phyloP scores from a whole-genome alignment of 139 green algal species.

The Chlamydomonas sphaeroides region DNA sequence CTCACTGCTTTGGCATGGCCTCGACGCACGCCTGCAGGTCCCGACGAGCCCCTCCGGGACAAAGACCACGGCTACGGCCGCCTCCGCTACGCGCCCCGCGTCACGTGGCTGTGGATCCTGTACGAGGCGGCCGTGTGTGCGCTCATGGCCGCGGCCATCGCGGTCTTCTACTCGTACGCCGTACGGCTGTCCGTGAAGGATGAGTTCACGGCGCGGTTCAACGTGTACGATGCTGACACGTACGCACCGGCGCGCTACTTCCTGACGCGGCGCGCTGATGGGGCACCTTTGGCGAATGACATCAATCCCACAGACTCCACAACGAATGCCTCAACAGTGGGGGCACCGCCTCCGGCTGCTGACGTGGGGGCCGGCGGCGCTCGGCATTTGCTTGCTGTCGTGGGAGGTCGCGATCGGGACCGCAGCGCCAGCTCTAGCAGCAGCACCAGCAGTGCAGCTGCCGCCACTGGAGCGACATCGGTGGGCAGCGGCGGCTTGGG shows the following conservation, averaged over 20 bases:
- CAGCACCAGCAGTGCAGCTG: too few relatives aligned
- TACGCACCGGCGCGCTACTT: constrained; percentile 17
- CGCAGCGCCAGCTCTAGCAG: too few relatives aligned
- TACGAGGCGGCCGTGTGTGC: not conserved
- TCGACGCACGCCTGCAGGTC: too few relatives aligned
- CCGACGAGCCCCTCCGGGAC: too few relatives aligned
- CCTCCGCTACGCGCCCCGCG: constrained; percentile 10
- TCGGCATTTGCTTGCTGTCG: too few relatives aligned
- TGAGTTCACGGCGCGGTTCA: not conserved
- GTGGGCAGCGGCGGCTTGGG: not conserved
- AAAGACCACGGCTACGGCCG: too few relatives aligned
- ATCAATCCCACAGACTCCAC: too few relatives aligned
- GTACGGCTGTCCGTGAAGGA: constrained; percentile 5
- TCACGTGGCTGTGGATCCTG: not conserved
- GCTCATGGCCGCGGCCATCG: constrained; percentile 1
- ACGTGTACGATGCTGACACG: constrained; percentile 34
- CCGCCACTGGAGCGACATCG: too few relatives aligned
- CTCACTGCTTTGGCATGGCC: too few relatives aligned
- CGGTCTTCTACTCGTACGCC: constrained; percentile 22
- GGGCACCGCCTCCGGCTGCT: too few relatives aligned
- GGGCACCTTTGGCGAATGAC: not conserved
- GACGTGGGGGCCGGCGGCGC: not conserved
- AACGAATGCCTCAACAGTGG: too few relatives aligned
- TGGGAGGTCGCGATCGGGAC: too few relatives aligned
- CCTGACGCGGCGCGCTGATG: not conserved